A percentile compares a stretch with the other conserved stretches of the same genome.
Evolutionary conservation across 169 alveolate species (phyloP).

Genomic region (Plasmodium gaboni): DNA sequence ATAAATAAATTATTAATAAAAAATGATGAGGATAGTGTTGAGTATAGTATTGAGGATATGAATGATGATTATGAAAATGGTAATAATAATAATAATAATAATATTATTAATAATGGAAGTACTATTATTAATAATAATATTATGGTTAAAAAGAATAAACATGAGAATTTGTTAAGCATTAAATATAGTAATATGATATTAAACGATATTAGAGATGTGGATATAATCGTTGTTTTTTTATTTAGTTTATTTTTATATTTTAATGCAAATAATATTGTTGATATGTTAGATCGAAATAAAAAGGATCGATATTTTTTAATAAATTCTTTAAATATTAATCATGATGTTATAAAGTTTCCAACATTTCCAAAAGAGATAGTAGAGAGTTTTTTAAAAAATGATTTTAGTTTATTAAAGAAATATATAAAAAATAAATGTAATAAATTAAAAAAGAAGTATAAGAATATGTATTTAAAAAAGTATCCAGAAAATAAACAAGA

Average conservation of each 20-base stretch:
- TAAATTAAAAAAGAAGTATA: constrained; percentile 62
- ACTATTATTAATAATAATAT: constrained; percentile 7
- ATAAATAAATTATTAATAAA: too few species aligned
- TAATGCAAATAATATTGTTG: constrained; percentile 75
- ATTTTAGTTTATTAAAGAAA: constrained; percentile 63
- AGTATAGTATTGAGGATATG: too few species aligned
- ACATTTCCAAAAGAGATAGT: constrained; percentile 74
- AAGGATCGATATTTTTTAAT: constrained; percentile 37
- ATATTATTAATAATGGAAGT: too few species aligned
- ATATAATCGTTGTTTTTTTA: constrained; percentile 50
- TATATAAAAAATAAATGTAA: constrained; percentile 73
- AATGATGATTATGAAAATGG: too few species aligned
- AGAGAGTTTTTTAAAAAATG: constrained; percentile 71
- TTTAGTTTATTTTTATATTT: constrained; percentile 71
- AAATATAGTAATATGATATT: constrained; percentile 66
- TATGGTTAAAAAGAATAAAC: constrained; percentile 29
- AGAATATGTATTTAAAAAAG: constrained; percentile 27
- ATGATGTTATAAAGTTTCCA: constrained; percentile 72
- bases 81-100: too few species aligned
- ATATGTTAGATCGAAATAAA: constrained; percentile 63
- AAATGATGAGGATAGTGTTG: too few species aligned
- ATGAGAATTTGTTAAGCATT: constrained; percentile 38
- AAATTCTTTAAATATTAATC: constrained; percentile 61
- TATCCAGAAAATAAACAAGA: constrained; percentile 7
- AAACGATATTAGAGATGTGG: constrained; percentile 67